Conservation (phyloP, 257 asterid species). For the Euphrasia confusa region DNA sequence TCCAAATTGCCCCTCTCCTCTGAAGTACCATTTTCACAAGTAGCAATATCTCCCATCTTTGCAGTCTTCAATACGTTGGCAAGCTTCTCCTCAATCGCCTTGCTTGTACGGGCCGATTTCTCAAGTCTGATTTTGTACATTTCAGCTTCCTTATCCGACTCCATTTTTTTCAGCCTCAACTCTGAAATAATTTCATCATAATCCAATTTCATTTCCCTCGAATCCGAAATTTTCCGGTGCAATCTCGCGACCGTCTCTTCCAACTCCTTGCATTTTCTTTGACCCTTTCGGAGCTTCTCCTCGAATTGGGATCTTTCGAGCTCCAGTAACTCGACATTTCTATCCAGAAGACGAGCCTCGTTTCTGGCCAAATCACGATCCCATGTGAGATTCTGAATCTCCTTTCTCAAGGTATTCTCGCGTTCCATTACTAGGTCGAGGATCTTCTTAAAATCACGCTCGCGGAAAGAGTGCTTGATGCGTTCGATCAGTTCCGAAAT, state of each 20-base stretch:
- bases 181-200: neutral
- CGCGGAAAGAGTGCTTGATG: neutral
- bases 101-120: neutral
- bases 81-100: conserved; percentile 10
- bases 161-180: conserved; percentile 1
- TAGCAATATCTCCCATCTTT: conserved; percentile 14
- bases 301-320: neutral
- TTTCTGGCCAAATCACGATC: neutral
- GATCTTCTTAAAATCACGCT: neutral
- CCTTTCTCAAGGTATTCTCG: neutral
- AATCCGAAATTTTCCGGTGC: too few species aligned
- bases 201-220: too few species aligned
- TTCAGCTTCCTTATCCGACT: neutral
- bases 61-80: conserved; percentile 21
- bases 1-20: neutral
- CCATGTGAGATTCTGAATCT: neutral
- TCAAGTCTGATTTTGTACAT: neutral
- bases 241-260: neutral
- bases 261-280: neutral
- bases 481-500: neutral
- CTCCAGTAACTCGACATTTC: neutral
- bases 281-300: neutral
- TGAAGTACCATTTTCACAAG: neutral
- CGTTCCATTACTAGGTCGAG: neutral
- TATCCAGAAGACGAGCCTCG: neutral